These are phyloP conservation scores for Fusarium buxicola DNA, from an alignment of 2,329 filamentous ascomycete genomes.

Conservation along the genomic window DNA sequence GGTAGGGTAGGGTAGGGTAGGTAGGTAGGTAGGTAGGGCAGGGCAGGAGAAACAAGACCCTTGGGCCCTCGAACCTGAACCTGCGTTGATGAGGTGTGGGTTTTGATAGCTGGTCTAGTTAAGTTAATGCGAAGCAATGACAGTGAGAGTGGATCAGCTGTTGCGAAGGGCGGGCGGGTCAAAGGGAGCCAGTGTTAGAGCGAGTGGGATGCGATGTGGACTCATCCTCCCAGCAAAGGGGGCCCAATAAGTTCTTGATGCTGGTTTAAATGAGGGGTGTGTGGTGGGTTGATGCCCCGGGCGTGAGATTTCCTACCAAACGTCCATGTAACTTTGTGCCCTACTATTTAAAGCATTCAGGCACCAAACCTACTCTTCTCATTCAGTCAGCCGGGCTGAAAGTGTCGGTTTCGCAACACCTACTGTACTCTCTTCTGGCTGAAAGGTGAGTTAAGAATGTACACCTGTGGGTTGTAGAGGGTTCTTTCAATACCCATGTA, in stretches of 20 bases:
- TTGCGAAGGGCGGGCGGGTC: constrained; percentile 30
- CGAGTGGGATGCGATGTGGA: constrained; percentile 39
- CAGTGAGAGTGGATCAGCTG: constrained; percentile 27
- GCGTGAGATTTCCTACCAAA: constrained; percentile 28
- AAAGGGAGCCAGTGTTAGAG: constrained; percentile 37
- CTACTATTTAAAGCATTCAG: constrained; percentile 24
- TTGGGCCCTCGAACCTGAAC: constrained; percentile 28
- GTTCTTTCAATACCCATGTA: constrained; percentile 26
- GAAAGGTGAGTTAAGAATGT: constrained; percentile 40
- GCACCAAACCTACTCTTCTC: constrained; percentile 30
- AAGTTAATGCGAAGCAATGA: constrained; percentile 15
- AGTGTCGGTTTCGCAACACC: constrained; percentile 31
- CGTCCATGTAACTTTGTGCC: constrained; percentile 34
- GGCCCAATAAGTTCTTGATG: constrained; percentile 34
- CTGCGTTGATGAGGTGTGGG: constrained; percentile 32
- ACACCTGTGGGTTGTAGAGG: constrained; percentile 31
- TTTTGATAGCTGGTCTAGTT: no score
- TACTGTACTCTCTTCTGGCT: constrained; percentile 21
- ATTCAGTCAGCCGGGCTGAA: constrained; percentile 19
- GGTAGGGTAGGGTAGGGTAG: no score
- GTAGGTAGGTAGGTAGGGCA: background rate
- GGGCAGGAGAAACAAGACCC: constrained; percentile 19
- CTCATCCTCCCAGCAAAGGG: constrained; percentile 38
- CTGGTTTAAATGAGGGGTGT: constrained; percentile 40
- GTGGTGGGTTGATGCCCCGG: constrained; percentile 28